Evolutionary conservation across 257 asterid genomes (phyloP), one percentile per base, ranked within the genome.

Genomic region (Plectranthus barbatus): DNA sequence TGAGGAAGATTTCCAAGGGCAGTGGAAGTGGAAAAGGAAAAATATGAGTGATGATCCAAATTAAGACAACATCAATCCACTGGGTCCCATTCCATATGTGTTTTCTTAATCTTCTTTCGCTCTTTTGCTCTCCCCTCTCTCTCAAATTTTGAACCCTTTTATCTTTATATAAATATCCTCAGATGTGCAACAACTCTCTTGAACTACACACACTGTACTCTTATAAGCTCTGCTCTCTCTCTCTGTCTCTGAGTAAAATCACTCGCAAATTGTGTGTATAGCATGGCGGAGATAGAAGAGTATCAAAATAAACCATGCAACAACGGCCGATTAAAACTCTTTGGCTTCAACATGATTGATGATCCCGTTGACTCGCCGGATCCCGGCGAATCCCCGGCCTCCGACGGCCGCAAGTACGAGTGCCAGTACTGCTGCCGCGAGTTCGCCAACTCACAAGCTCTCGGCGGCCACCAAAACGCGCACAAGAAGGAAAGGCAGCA

Each of bases 401-500:
- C 84, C 49, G 95, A 81, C 4, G 86, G 93, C 66, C 91, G 97
- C 58, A 85, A 79, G 15, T 91, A 85, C 73, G 97, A 91, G 94
- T 91, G 97, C 59, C 96, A 85, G 11, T 91, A 91, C 73, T 91
- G 96, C 72, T 79, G 70, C 76, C 77, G n/a, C n/a, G n/a, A n/a
- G n/a, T n/a, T n/a, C n/a, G n/a, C n/a, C n/a, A n/a, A n/a, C n/a
- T n/a, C n/a, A n/a, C n/a, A n/a, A n/a, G n/a, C n/a, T n/a, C n/a
- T n/a, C n/a, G n/a, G n/a, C n/a, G n/a, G n/a, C n/a, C n/a, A n/a
- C n/a, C n/a, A n/a, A n/a, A n/a, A n/a, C n/a, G n/a, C n/a, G n/a
- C n/a, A n/a, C n/a, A n/a, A 91, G 73, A 91, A 87, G 67, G 97
- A 91, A 34, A 67, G 96, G 24, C 97, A 91, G 48, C 97, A 91